Conservation (phyloP, 73 alveolate genomes). For the Paramecium sonneborni region DNA sequence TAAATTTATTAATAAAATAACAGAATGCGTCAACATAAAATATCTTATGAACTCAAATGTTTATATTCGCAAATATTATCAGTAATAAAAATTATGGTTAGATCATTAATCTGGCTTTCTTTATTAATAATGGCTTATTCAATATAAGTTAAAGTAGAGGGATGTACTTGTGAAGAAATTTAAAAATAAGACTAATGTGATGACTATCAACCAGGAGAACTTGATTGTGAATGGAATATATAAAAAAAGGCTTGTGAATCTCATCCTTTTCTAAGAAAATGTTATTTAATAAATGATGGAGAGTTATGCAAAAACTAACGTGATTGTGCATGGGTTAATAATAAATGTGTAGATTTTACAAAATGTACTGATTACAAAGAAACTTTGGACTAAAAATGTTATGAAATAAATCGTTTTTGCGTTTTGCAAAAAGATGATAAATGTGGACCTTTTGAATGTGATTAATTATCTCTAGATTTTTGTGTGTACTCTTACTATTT, state of each 20-base stretch:
- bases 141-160: neutral
- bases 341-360: neutral
- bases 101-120: neutral
- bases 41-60: neutral
- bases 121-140: neutral
- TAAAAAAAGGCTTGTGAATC: neutral
- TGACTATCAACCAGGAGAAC: neutral
- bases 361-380: conserved; percentile 14
- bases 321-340: neutral
- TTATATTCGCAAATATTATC: neutral
- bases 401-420: neutral
- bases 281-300: neutral
- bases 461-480: neutral
- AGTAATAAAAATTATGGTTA: neutral
- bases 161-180: neutral
- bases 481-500: neutral
- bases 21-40: too few relatives aligned
- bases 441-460: neutral
- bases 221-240: neutral
- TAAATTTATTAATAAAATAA: too few relatives aligned
- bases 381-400: neutral
- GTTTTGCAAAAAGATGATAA: neutral
- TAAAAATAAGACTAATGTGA: neutral
- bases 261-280: neutral
- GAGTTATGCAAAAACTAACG: neutral